Evolutionary conservation across 2,329 filamentous ascomycete species (phyloP).

Genomic region (Sphaerulina populicola): DNA sequence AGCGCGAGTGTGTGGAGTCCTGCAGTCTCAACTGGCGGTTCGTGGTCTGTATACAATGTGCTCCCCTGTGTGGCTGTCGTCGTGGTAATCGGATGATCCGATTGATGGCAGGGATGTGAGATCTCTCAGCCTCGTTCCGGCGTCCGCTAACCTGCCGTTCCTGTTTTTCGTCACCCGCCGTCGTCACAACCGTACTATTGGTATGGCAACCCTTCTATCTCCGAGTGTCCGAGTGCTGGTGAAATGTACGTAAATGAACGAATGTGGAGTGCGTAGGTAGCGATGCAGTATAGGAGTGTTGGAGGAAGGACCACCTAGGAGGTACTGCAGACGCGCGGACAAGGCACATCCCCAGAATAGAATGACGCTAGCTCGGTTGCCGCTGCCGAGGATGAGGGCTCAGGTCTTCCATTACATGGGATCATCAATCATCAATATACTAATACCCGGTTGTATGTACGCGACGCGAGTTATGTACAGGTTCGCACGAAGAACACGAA

Average conservation of each 20-base stretch:
- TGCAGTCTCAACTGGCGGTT: background rate
- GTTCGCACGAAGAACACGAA: background rate
- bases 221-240: background rate
- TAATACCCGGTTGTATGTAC: background rate
- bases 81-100: background rate
- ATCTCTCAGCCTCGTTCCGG: conserved; percentile 1
- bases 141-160: background rate
- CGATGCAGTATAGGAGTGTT: background rate
- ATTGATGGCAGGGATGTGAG: conserved; percentile 6
- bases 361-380: background rate
- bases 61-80: conserved; percentile 8
- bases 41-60: conserved; percentile 3
- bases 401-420: background rate
- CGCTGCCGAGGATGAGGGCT: background rate
- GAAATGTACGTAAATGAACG: background rate
- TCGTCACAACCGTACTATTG: background rate
- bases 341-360: background rate
- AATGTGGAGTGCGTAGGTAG: conserved; percentile 1
- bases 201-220: background rate
- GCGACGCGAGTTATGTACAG: background rate
- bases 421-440: background rate
- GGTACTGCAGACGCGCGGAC: background rate
- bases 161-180: background rate
- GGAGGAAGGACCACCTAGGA: no score
- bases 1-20: conserved; percentile 1